A percentile compares a stretch with the other conserved stretches of the same genome.
Conservation (phyloP, 2,329 filamentous ascomycete species). For the Thielaviopsis cerberus region DNA sequence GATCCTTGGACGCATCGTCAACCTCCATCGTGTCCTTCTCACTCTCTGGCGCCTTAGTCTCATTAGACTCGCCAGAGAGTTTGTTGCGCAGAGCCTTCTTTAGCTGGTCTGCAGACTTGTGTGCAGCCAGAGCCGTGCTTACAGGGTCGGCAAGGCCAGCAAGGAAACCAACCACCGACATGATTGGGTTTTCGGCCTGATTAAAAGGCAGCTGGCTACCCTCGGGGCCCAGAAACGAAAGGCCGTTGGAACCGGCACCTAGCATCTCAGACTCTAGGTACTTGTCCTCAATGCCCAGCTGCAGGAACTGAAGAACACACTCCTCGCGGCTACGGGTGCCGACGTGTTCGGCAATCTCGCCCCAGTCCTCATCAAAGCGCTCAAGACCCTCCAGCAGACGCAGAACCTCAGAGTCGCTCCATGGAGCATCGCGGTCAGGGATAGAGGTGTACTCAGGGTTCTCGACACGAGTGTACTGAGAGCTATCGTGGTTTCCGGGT, state of each 20-base stretch:
- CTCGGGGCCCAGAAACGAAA: slow-evolving; percentile 50
- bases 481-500: slow-evolving; percentile 57
- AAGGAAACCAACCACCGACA: slow-evolving; percentile 89
- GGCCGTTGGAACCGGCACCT: slow-evolving; percentile 34
- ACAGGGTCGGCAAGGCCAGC: slow-evolving; percentile 78
- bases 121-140: slow-evolving; percentile 77
- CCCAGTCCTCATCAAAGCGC: slow-evolving; percentile 90
- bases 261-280: slow-evolving; percentile 61
- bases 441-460: slow-evolving; percentile 65
- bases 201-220: slow-evolving; percentile 74
- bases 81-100: slow-evolving; percentile 61
- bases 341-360: slow-evolving; percentile 78
- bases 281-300: slow-evolving; percentile 93
- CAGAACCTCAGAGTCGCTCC: slow-evolving; percentile 82
- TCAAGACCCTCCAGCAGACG: slow-evolving; percentile 79
- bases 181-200: slow-evolving; percentile 84
- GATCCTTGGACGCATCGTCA: slow-evolving; percentile 22
- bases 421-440: slow-evolving; percentile 70
- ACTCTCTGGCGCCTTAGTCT: slow-evolving; percentile 36
- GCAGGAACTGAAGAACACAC: slow-evolving; percentile 89
- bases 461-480: slow-evolving; percentile 75
- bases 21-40: slow-evolving; percentile 38
- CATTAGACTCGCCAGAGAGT: slow-evolving; percentile 37
- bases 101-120: slow-evolving; percentile 71
- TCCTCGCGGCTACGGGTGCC: slow-evolving; percentile 83